Evolutionary conservation across 139 green algal species (phyloP).

Genomic region (Chlorella sp.): DNA sequence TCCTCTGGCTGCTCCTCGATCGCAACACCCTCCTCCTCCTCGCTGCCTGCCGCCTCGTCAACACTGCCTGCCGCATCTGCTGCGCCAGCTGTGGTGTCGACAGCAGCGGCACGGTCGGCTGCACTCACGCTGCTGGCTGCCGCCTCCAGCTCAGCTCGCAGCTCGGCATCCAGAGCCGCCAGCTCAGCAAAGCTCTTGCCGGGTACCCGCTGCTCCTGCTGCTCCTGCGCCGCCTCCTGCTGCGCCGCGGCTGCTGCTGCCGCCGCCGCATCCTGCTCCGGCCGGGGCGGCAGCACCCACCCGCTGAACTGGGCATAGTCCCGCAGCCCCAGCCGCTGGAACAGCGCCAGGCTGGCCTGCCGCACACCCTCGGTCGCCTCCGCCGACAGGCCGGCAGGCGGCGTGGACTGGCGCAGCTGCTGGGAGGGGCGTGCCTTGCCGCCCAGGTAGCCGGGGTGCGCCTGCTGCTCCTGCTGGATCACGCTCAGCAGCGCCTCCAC

Average conservation of each 20-base stretch:
- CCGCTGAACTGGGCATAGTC: conserved; percentile 43
- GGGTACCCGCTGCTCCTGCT: neutral
- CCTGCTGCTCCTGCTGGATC: neutral
- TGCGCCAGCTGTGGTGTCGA: neutral
- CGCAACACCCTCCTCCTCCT: neutral
- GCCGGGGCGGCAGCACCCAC: conserved; percentile 33
- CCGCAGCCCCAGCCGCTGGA: conserved; percentile 31
- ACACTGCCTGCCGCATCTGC: neutral
- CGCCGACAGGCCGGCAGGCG: conserved; percentile 3
- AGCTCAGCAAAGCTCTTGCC: conserved; percentile 38
- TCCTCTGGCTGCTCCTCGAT: too few relatives aligned
- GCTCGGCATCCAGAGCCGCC: conserved; percentile 12
- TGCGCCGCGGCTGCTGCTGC: neutral
- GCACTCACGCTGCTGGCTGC: neutral
- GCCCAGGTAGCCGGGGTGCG: conserved; percentile 30
- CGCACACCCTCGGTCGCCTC: conserved; percentile 10
- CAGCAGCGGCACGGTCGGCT: neutral
- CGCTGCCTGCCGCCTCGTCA: neutral
- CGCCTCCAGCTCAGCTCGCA: neutral
- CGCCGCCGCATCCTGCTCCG: neutral
- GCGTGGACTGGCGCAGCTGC: conserved; percentile 34
- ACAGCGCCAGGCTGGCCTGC: conserved; percentile 23
- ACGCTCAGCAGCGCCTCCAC: conserved; percentile 19
- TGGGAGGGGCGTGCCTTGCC: conserved; percentile 11
- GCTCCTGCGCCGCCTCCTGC: neutral